Evolutionary conservation across 805 yeast species (phyloP).

Genomic region (Cyberlindnera lachancei): DNA sequence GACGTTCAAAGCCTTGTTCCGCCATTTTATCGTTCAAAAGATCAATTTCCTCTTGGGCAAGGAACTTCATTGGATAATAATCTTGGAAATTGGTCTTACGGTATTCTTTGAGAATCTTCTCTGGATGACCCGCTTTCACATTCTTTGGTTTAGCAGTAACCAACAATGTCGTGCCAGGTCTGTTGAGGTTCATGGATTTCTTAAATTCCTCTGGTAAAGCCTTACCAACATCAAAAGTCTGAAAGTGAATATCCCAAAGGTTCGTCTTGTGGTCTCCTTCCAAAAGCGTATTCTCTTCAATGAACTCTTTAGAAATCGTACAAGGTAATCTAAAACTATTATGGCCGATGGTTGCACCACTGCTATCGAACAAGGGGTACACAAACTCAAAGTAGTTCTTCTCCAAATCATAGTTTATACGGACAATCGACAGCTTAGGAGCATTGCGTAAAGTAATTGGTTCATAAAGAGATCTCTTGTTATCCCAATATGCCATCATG

Average conservation of each 20-base stretch:
- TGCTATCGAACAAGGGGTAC: slow-evolving; percentile 11
- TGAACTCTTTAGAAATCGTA: slow-evolving; percentile 10
- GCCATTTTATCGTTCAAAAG: slow-evolving; percentile 7
- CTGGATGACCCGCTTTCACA: slow-evolving; percentile 15
- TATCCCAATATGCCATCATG: slow-evolving; percentile 17
- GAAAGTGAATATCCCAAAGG: slow-evolving; percentile 16
- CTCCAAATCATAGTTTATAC: slow-evolving; percentile 7
- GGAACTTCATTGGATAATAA: slow-evolving; percentile 16
- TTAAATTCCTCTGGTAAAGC: slow-evolving; percentile 15
- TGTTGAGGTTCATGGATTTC: slow-evolving; percentile 13
- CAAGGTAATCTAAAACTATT: slow-evolving; percentile 15
- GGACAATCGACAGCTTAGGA: slow-evolving; percentile 12
- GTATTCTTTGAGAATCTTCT: slow-evolving; percentile 3
- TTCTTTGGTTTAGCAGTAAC: slow-evolving; percentile 12
- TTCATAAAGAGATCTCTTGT: slow-evolving; percentile 6
- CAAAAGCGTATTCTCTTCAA: slow-evolving; percentile 7
- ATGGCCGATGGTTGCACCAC: slow-evolving; percentile 1
- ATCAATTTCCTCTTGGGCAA: slow-evolving; percentile 11
- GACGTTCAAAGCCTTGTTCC: slow-evolving; percentile 3
- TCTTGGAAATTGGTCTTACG: slow-evolving; percentile 16
- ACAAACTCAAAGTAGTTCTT: slow-evolving; percentile 17
- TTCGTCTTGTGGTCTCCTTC: slow-evolving; percentile 6
- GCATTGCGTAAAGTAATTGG: slow-evolving; percentile 13
- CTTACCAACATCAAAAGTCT: slow-evolving; percentile 12
- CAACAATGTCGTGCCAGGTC: slow-evolving; percentile 12